Conservation (phyloP, 2,329 filamentous ascomycete genomes). For the Parastagonospora nodorum region DNA sequence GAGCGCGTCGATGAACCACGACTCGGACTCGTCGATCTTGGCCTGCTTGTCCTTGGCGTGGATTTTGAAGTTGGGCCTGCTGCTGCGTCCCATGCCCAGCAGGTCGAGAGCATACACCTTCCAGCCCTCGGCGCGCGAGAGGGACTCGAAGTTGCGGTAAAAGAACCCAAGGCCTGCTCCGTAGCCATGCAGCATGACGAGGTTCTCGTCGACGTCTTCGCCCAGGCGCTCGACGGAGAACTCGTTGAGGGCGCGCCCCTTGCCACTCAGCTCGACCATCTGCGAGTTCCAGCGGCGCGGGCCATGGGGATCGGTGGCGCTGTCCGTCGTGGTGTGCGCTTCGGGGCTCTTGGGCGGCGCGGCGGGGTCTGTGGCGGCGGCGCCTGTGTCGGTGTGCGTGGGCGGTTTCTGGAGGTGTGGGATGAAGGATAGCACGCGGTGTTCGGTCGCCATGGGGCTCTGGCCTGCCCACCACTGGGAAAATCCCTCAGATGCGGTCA, state of each 20-base stretch:
- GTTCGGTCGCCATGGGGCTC: slow-evolving; percentile 83
- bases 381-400: slow-evolving; percentile 68
- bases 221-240: slow-evolving; percentile 85
- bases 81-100: slow-evolving; percentile 91
- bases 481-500: slow-evolving; percentile 90
- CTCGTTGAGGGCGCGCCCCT: slow-evolving; percentile 87
- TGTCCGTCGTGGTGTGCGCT: slow-evolving; percentile 53
- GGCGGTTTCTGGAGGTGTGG: slow-evolving; percentile 78
- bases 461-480: slow-evolving; percentile 75
- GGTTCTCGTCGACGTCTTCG: slow-evolving; percentile 78
- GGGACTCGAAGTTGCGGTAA: slow-evolving; percentile 94
- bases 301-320: slow-evolving; percentile 74
- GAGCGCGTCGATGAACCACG: slow-evolving; percentile 93
- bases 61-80: slow-evolving; percentile 81
- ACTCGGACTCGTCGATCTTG: slow-evolving; percentile 87
- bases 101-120: slow-evolving; percentile 93
- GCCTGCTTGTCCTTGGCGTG: slow-evolving; percentile 78
- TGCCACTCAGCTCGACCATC: slow-evolving; percentile 82
- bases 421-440: slow-evolving; percentile 82
- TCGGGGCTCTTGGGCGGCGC: slow-evolving; percentile 44
- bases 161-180: slow-evolving; percentile 96
- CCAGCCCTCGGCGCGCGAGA: slow-evolving; percentile 80
- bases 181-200: slow-evolving; percentile 97
- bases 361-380: slow-evolving; percentile 52
- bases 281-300: slow-evolving; percentile 84